Evolutionary conservation across 352 stramenopile species (phyloP), one percentile per base, ranked within the genome.

Genomic region (Phytopythium litorale): DNA sequence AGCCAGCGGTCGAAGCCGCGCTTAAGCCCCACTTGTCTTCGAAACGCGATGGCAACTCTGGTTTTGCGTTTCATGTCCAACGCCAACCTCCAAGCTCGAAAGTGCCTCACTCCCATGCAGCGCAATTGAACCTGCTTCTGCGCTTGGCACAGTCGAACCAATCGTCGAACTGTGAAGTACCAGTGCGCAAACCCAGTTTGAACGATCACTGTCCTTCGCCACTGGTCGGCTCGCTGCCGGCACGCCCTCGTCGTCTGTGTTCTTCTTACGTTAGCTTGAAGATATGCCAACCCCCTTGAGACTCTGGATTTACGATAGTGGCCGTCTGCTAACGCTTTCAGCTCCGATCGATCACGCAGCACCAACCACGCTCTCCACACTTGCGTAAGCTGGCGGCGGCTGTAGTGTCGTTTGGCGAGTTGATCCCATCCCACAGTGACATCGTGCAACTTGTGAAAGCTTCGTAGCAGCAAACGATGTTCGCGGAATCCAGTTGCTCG

Each of bases 1-100:
- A 60, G 42, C 15, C 67, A 43, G 11, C 25, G 46, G n/a, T 68
- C 45, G 52, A 53, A 72, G 8, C 7, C 19, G 11, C 28, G 42
- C 49, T 40, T 48, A 19, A 65, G 3, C 35, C 56, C 7, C 46
- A 30, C 38, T 13, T 30, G 43, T n/a, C 45, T 16, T 13, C 19
- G 23, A 46, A 40, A 21, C 11, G 25, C 7, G 49, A 19, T 25
- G 48, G 45, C 52, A 35, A n/a, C 11, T 33, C 28, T 16, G 53
- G 32, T 23, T 65, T 43, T 59, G 49, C 40, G 53, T 53, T 40
- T 37, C 9, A 61, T 54, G 9, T 52, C 35, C 7, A 40, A 40
- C 9, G 28, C 37, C 11, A 52, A 55, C 56, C 62, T 59, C 25
- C 40, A 56, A 3, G n/a, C 18, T 58, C 43, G 63, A n/a, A 60